Conservation (phyloP, 306 rosid species). For the Lathyrus aphaca region DNA sequence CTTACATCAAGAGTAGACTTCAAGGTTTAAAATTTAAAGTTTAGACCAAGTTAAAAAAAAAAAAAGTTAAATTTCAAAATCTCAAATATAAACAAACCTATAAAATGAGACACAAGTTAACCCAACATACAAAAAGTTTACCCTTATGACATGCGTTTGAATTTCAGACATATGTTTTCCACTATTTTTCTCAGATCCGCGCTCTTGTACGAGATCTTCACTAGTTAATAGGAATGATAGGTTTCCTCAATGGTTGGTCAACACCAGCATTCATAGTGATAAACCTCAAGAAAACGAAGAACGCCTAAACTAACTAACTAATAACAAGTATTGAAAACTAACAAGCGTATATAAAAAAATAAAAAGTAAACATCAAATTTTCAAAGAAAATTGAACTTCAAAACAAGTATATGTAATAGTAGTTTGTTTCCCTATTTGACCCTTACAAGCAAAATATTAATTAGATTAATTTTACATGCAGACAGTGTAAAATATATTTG, state of each 20-base stretch:
- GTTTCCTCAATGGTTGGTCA: not conserved
- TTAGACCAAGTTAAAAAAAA: conserved; percentile 5
- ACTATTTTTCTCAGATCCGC: not conserved
- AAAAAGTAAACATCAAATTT: not conserved
- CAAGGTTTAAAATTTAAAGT: not conserved
- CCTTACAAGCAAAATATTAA: not conserved
- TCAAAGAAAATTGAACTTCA: not conserved
- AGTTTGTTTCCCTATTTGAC: not conserved
- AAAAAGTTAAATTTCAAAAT: conserved; percentile 2
- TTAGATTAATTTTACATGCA: not conserved
- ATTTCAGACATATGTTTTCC: not conserved
- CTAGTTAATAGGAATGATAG: not conserved
- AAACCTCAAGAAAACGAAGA: not conserved
- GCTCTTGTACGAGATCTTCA: not conserved
- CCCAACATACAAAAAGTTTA: not conserved
- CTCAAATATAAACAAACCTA: conserved; percentile 1
- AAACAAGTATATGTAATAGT: too few relatives aligned
- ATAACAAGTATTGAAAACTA: conserved; percentile 13
- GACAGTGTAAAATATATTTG: not conserved
- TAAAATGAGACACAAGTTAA: not conserved
- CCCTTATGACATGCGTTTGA: not conserved
- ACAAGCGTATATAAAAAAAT: not conserved
- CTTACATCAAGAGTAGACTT: not conserved
- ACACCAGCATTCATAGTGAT: not conserved
- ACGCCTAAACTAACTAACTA: not conserved